phyloP scores from a whole-genome alignment of 106 monocot species.

The Cymbidium sinense region DNA sequence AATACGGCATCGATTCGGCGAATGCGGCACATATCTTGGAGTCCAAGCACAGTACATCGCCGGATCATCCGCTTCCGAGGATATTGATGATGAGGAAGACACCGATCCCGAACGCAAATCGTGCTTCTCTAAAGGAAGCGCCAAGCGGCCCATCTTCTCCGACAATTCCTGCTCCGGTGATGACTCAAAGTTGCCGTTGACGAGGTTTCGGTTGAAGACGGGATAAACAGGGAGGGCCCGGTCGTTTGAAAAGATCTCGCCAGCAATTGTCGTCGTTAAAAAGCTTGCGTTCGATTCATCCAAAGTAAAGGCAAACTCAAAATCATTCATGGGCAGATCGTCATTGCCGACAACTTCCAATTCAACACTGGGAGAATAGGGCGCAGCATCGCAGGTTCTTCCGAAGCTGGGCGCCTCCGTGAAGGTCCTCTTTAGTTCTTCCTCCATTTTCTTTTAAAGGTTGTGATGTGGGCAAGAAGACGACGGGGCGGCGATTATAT shows the following conservation, averaged over 20 bases:
- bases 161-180: not conserved
- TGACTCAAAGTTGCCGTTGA: not conserved
- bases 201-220: slow-evolving; percentile 18
- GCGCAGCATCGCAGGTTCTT: not conserved
- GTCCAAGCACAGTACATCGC: slow-evolving; percentile 31
- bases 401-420: not conserved
- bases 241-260: slow-evolving; percentile 38
- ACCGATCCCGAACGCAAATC: slow-evolving; percentile 1
- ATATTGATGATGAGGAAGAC: slow-evolving; percentile 29
- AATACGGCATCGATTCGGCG: slow-evolving; percentile 33
- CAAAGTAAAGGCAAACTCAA: slow-evolving; percentile 26
- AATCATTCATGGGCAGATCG: slow-evolving; percentile 18
- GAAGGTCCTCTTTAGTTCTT: not conserved
- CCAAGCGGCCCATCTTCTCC: not conserved
- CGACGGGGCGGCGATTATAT: slow-evolving; percentile 4
- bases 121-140: slow-evolving; percentile 18
- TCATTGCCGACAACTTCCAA: slow-evolving; percentile 2
- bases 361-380: not conserved
- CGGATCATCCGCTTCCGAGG: slow-evolving; percentile 13
- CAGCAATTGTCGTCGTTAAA: slow-evolving; percentile 8
- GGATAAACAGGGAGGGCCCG: slow-evolving; percentile 49
- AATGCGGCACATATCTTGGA: slow-evolving; percentile 12
- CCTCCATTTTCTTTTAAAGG: not conserved
- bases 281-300: not conserved
- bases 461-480: not conserved